Evolutionary conservation across 176 grass and related monocot species (phyloP).

Genomic region (Bolboschoenus planiculmis): DNA sequence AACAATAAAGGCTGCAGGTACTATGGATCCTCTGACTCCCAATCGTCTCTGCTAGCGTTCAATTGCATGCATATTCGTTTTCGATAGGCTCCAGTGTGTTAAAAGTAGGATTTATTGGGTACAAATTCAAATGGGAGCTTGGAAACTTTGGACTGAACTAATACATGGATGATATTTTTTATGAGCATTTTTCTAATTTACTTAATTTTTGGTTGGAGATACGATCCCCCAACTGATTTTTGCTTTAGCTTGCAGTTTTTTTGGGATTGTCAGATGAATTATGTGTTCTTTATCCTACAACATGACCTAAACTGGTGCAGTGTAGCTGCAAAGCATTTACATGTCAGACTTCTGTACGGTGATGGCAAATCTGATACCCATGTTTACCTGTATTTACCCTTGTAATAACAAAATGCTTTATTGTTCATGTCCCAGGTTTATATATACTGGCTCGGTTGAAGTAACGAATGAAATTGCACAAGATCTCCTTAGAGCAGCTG

Average conservation of each 20-base stretch:
- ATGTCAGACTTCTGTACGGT: neutral
- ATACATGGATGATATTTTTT: neutral
- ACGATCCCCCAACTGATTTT: neutral
- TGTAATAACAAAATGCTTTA: constrained; percentile 16
- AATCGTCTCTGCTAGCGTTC: too few species aligned
- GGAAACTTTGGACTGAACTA: neutral
- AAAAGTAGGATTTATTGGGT: neutral
- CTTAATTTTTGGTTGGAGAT: neutral
- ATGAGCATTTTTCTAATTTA: neutral
- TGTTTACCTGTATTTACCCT: neutral
- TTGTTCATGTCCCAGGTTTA: constrained; percentile 62
- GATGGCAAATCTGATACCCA: neutral
- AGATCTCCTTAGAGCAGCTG: constrained; percentile 91
- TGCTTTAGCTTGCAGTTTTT: neutral
- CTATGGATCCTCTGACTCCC: too few species aligned
- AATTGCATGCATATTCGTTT: too few species aligned
- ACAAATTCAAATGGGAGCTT: neutral
- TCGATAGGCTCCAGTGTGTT: neutral
- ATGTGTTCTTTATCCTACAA: neutral
- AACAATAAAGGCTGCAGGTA: too few species aligned
- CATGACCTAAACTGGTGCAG: neutral
- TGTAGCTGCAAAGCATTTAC: neutral
- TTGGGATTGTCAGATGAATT: neutral
- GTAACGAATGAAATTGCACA: constrained; percentile 76
- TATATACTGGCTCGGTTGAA: constrained; percentile 88